A percentile compares a stretch with the other conserved stretches of the same genome.
These are phyloP conservation scores for Alectoria sarmentosa DNA, from an alignment of 495 filamentous ascomycete species.

Conservation along the genomic window DNA sequence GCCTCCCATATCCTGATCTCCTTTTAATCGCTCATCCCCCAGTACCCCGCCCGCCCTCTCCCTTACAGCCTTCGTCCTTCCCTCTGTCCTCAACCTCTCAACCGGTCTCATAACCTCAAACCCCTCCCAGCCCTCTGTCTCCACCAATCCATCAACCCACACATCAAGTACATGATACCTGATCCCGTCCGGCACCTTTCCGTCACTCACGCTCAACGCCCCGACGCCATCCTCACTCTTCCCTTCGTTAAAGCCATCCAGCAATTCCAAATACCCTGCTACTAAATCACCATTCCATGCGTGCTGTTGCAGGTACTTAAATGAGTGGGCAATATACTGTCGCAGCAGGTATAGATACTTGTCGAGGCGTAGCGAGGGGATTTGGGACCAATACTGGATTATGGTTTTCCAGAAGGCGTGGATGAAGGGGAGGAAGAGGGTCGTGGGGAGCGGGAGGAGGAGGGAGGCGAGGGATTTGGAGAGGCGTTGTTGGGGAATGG, in stretches of 20 bases:
- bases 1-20: conserved; percentile 29
- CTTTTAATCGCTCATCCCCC: conserved; percentile 63
- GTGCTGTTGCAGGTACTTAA: conserved; percentile 22
- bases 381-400: conserved; percentile 66
- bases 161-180: conserved; percentile 85
- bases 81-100: conserved; percentile 47
- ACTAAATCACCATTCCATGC: conserved; percentile 32
- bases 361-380: conserved; percentile 84
- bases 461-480: conserved; percentile 70
- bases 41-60: conserved; percentile 63
- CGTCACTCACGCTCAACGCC: conserved; percentile 40
- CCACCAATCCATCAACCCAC: conserved; percentile 80
- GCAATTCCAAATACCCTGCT: conserved; percentile 29
- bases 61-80: conserved; percentile 64
- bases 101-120: conserved; percentile 49
- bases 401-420: conserved; percentile 88
- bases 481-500: conserved; percentile 78
- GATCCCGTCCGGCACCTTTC: conserved; percentile 67
- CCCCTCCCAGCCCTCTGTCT: conserved; percentile 38
- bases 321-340: conserved; percentile 61
- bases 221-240: conserved; percentile 36
- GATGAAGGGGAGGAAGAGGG: conserved; percentile 57
- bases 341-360: conserved; percentile 88
- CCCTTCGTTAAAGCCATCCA: conserved; percentile 18
- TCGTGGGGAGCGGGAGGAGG: conserved; percentile 59